Conservation (phyloP, 495 filamentous ascomycete species). For the Penicilliopsis zonata region DNA sequence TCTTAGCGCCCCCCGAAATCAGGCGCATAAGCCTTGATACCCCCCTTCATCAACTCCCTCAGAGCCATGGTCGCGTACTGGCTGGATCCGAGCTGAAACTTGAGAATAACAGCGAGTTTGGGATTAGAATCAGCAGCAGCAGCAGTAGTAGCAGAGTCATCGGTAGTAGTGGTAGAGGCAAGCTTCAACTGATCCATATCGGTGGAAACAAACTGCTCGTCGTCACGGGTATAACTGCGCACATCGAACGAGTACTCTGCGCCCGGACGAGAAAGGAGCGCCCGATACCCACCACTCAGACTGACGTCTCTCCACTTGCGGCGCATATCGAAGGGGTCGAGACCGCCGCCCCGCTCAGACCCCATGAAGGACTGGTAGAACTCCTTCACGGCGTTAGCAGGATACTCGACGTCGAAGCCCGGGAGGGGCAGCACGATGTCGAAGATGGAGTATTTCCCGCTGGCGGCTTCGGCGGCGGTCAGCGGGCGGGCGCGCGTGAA, state of each 20-base stretch:
- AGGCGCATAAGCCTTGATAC: constrained; percentile 48
- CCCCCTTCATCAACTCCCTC: constrained; percentile 71
- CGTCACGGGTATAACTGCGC: constrained; percentile 52
- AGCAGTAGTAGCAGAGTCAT: neutral
- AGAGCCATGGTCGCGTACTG: constrained; percentile 94
- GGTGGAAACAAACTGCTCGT: constrained; percentile 77
- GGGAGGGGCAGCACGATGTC: constrained; percentile 93
- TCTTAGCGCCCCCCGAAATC: constrained; percentile 37
- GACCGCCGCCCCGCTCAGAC: constrained; percentile 55
- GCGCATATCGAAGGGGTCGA: constrained; percentile 83
- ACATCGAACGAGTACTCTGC: constrained; percentile 51
- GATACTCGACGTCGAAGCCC: constrained; percentile 82
- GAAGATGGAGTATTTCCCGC: constrained; percentile 68
- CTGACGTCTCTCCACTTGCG: constrained; percentile 74
- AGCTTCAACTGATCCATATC: constrained; percentile 50
- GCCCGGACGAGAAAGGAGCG: constrained; percentile 57
- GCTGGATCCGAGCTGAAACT: constrained; percentile 71
- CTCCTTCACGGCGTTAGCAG: constrained; percentile 64
- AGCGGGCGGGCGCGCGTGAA: constrained; percentile 68
- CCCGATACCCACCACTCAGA: constrained; percentile 80
- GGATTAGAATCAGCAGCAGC: constrained; percentile 4
- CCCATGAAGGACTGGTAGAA: constrained; percentile 81
- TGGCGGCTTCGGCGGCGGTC: constrained; percentile 63
- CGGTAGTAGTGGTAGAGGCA: constrained; percentile 4
- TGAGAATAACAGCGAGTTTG: constrained; percentile 75